Conservation (phyloP, 2,329 filamentous ascomycete species). For the Colletotrichum sp. region DNA sequence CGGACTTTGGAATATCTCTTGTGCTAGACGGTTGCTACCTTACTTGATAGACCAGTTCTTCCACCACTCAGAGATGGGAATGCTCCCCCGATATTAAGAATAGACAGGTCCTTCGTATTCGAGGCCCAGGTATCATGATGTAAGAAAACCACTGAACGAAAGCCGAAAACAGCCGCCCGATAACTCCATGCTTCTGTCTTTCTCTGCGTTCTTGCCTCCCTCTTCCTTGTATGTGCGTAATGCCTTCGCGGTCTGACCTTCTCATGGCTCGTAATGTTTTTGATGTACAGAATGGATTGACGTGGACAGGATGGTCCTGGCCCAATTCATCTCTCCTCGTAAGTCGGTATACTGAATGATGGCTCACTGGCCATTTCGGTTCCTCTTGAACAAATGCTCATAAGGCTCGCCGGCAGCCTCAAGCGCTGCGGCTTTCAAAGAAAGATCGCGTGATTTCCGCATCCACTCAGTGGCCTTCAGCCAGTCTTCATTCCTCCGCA, state of each 20-base stretch:
- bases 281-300: background rate
- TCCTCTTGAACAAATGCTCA: background rate
- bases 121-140: background rate
- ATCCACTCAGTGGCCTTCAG: slow-evolving; percentile 42
- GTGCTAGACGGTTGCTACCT: background rate
- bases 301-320: background rate
- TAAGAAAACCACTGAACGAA: background rate
- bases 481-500: slow-evolving; percentile 51
- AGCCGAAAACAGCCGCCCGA: background rate
- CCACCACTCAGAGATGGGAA: background rate
- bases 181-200: background rate
- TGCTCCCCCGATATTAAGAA: background rate
- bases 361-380: background rate
- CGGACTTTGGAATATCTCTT: background rate
- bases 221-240: background rate
- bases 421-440: background rate
- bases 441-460: slow-evolving; percentile 33
- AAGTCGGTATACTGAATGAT: background rate
- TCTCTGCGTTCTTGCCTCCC: background rate
- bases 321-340: background rate
- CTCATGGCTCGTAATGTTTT: background rate
- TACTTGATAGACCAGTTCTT: background rate
- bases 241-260: background rate
- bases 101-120: background rate
- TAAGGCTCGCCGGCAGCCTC: background rate